Evolutionary conservation across 805 yeast genomes (phyloP), one percentile per base, ranked within the genome.

Genomic region (Candida michaelii): DNA sequence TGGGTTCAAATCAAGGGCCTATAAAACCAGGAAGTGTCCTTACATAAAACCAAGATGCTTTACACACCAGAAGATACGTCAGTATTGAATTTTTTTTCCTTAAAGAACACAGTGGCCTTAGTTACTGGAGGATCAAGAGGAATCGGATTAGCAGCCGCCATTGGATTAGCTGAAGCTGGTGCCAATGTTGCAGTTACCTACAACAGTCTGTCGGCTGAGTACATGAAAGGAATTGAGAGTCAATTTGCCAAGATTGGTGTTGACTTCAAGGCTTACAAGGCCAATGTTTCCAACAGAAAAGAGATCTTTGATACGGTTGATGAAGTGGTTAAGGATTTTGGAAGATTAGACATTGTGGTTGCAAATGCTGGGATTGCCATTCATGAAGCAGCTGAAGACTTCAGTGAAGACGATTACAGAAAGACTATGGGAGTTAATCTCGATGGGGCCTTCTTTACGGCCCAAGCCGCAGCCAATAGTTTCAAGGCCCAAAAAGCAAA

Each of bases 81-180:
- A 7, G 69, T 70, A 14, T 48, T 66, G 13, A 65, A 65, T 17
- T 58, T 70, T 30, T 70, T 72, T 51, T 69, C 75, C 8, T 61
- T 66, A 11, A 44, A 60, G 35, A 66, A 65, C 12, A 65, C 69
- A 48, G 64, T 61, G 11, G 67, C 66, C 1, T 60, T 65, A 15
- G 60, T 72, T 31, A 72, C 77, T 0, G 77, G 77, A 6, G 77
- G 71, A 6, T 62, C 69, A 33, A 63, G 74, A 17, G 77, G 77
- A 6, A 72, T 72, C 33, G 77, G 77, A 3, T 53, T 70, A 21
- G 74, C 71, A 15, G 66, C 69, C 29, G 77, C 76, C 13, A 39
- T 59, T 6, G 75, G 68, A n/a, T 55, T 70, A 55, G 65, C 72
- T 39, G 53, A 59, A 36, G 67, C 69, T 27, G 76, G 77, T 24